phyloP scores from a whole-genome alignment of 2,329 filamentous ascomycete genomes.

The Didymella arachidicola region DNA sequence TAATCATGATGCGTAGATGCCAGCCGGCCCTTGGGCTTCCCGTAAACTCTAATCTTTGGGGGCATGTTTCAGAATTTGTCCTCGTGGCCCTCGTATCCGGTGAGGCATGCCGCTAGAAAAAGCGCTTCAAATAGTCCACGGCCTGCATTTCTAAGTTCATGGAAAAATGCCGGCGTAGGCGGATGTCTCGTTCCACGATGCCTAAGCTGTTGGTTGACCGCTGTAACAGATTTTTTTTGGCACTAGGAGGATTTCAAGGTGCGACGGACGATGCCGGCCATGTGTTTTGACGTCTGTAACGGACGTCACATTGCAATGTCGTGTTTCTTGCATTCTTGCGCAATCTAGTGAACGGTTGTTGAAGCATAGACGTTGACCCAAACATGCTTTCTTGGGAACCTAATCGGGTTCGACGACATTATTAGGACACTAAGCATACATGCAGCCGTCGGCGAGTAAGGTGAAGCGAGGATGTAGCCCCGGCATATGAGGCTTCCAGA shows the following conservation, averaged over 20 bases:
- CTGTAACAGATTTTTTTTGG: conserved; percentile 8
- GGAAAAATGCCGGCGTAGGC: conserved; percentile 20
- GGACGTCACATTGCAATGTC: conserved; percentile 10
- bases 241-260: conserved; percentile 7
- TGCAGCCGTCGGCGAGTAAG: conserved; percentile 30
- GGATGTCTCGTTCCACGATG: conserved; percentile 23
- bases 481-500: conserved; percentile 14
- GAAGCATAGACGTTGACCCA: conserved; percentile 14
- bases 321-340: conserved; percentile 26
- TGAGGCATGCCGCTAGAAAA: conserved; percentile 17
- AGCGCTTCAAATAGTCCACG: conserved; percentile 8
- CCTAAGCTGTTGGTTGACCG: conserved; percentile 10
- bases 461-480: conserved; percentile 27
- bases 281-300: not conserved
- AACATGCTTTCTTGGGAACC: conserved; percentile 6
- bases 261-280: not conserved
- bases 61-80: conserved; percentile 32
- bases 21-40: conserved; percentile 23
- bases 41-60: conserved; percentile 33
- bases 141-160: conserved; percentile 23
- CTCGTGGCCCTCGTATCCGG: conserved; percentile 20
- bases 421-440: conserved; percentile 19
- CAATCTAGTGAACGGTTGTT: conserved; percentile 32
- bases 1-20: conserved; percentile 24
- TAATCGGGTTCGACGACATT: conserved; percentile 20